Percentiles rank a stretch among this genome's conserved stretches.
Evolutionary conservation across 2,329 filamentous ascomycete species (phyloP).

Genomic region (Cordyceps pruinosa): DNA sequence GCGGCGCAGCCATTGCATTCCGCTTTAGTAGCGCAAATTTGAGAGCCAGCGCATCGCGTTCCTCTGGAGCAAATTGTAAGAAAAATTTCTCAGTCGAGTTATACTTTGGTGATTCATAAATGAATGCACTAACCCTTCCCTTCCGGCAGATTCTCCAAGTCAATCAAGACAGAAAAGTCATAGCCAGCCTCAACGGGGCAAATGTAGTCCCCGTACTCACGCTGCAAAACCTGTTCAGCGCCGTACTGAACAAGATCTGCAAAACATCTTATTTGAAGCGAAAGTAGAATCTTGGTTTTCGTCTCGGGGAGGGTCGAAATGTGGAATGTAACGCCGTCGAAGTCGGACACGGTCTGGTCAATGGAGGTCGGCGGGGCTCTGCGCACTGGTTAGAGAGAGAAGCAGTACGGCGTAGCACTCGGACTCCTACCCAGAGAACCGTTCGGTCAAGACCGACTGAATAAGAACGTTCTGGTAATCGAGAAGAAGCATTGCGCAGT

Average conservation of each 20-base stretch:
- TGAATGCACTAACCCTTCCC: constrained; percentile 54
- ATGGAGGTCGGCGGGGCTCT: constrained; percentile 83
- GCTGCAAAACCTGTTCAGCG: constrained; percentile 80
- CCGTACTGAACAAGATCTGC: constrained; percentile 88
- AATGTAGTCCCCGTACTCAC: constrained; percentile 92
- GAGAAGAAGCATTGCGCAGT: constrained; percentile 72
- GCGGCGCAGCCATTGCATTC: constrained; percentile 97
- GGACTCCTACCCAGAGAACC: constrained; percentile 70
- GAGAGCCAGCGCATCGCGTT: constrained; percentile 75
- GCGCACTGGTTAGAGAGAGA: constrained; percentile 32
- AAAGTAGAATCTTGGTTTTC: constrained; percentile 91
- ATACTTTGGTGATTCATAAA: neutral
- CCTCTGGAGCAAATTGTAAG: constrained; percentile 49
- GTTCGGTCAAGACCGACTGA: constrained; percentile 89
- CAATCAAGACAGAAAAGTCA: constrained; percentile 89
- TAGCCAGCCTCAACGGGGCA: constrained; percentile 82
- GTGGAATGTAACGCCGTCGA: constrained; percentile 97
- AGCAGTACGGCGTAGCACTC: constrained; percentile 11
- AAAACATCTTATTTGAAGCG: constrained; percentile 92
- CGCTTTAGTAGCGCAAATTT: constrained; percentile 90
- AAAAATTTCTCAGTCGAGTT: neutral
- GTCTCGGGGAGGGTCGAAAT: constrained; percentile 83
- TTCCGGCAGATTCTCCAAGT: constrained; percentile 78
- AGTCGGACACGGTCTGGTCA: constrained; percentile 97
- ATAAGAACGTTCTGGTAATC: constrained; percentile 99